These are phyloP conservation scores for Coemansia sp. DNA, from an alignment of 371 early-diverging fungal genomes.

Conservation along the genomic window DNA sequence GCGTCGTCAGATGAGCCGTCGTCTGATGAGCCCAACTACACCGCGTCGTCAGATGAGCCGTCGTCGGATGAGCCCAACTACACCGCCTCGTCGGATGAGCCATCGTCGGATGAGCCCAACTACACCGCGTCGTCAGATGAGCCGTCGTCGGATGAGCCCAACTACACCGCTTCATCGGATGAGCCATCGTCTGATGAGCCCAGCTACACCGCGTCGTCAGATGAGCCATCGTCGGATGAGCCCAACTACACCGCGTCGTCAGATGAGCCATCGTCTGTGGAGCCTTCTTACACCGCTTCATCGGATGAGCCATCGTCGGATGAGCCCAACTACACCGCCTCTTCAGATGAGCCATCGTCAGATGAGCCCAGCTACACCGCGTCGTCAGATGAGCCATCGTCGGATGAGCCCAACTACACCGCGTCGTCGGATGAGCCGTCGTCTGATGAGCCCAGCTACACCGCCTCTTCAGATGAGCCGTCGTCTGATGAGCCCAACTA, in stretches of 20 bases:
- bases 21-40: neutral
- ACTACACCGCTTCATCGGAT: neutral
- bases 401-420: neutral
- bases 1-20: neutral
- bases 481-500: neutral
- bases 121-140: neutral
- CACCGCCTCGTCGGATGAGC: neutral
- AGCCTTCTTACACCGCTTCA: neutral
- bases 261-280: slow-evolving; percentile 2
- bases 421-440: neutral
- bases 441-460: neutral
- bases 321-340: neutral
- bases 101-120: neutral
- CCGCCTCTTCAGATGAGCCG: neutral
- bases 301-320: slow-evolving; percentile 1
- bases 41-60: too few relatives aligned
- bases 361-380: neutral
- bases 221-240: neutral
- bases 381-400: neutral
- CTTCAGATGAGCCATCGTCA: neutral
- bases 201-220: neutral
- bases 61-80: neutral
- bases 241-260: neutral
- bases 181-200: neutral
- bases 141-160: neutral